phyloP scores from a whole-genome alignment of 75 land plant genomes.

The Cunninghamia lanceolata region DNA sequence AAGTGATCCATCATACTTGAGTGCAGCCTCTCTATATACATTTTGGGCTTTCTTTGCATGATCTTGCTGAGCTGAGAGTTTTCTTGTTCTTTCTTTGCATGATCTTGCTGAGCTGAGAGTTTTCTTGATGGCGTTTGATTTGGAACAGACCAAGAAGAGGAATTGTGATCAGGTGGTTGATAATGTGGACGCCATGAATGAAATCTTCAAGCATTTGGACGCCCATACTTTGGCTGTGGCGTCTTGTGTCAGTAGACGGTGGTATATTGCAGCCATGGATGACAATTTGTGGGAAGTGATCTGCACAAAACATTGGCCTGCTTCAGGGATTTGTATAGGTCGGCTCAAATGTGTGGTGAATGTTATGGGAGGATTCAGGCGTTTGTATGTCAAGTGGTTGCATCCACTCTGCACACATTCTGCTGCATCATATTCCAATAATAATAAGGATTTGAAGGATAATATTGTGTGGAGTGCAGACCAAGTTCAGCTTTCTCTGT shows the following conservation, averaged over 20 bases:
- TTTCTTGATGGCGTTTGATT: neutral
- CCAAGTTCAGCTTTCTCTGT: constrained; percentile 36
- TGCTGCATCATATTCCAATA: neutral
- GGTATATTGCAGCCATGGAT: constrained; percentile 1
- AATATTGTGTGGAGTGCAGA: constrained; percentile 26
- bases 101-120: neutral
- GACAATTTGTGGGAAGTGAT: constrained; percentile 7
- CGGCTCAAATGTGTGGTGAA: neutral
- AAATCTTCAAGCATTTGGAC: constrained; percentile 2
- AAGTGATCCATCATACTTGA: too few species aligned
- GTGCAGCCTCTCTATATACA: too few species aligned
- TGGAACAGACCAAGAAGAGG: neutral
- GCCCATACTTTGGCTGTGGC: neutral
- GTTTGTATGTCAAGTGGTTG: neutral
- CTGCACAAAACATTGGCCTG: constrained; percentile 8
- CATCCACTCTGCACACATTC: neutral
- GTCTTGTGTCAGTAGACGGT: neutral
- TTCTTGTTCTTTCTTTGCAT: neutral
- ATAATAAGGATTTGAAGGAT: too few species aligned
- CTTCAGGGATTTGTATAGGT: neutral
- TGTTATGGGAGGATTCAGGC: constrained; percentile 4
- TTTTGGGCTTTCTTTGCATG: neutral
- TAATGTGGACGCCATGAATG: constrained; percentile 2
- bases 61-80: neutral
- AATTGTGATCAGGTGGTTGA: neutral